These are phyloP conservation scores for Dothideomycetes sp. DNA, from an alignment of 2,329 filamentous ascomycete genomes.

Conservation along the genomic window DNA sequence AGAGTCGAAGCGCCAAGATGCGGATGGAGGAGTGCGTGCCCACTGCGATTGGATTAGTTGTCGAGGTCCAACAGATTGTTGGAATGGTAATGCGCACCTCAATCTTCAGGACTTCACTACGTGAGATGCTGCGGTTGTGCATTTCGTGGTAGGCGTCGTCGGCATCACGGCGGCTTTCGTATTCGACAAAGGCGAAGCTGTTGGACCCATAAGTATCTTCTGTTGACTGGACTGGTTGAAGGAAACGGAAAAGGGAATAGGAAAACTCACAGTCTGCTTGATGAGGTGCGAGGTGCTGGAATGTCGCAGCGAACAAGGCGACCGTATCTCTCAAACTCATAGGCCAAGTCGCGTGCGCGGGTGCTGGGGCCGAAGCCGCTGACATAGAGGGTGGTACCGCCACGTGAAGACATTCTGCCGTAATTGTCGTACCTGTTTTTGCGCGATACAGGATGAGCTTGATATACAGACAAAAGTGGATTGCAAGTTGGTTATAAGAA, in stretches of 20 bases:
- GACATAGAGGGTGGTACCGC: slow-evolving; percentile 88
- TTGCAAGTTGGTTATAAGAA: too few species aligned
- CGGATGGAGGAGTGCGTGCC: slow-evolving; percentile 94
- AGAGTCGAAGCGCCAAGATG: slow-evolving; percentile 96
- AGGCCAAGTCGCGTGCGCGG: slow-evolving; percentile 96
- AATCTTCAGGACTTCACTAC: slow-evolving; percentile 93
- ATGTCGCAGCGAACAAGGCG: slow-evolving; percentile 98
- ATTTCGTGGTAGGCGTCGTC: slow-evolving; percentile 99
- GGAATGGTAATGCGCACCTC: slow-evolving; percentile 53
- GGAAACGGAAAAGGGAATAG: background rate
- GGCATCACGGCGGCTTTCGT: slow-evolving; percentile 94
- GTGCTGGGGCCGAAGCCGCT: slow-evolving; percentile 98
- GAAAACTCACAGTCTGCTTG: slow-evolving; percentile 82
- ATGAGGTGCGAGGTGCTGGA: slow-evolving; percentile 85
- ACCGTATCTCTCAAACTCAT: slow-evolving; percentile 99
- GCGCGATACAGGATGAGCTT: too few species aligned
- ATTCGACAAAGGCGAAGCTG: slow-evolving; percentile 96
- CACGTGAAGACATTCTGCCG: slow-evolving; percentile 77
- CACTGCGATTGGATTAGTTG: slow-evolving; percentile 48
- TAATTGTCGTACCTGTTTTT: too few species aligned
- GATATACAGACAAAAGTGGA: too few species aligned
- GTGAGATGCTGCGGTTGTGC: slow-evolving; percentile 97
- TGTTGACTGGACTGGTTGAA: slow-evolving; percentile 6
- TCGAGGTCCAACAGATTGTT: background rate
- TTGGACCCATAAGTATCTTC: background rate